Evolutionary conservation across 352 stramenopile genomes (phyloP).

Genomic region (Pythium brachiatum): DNA sequence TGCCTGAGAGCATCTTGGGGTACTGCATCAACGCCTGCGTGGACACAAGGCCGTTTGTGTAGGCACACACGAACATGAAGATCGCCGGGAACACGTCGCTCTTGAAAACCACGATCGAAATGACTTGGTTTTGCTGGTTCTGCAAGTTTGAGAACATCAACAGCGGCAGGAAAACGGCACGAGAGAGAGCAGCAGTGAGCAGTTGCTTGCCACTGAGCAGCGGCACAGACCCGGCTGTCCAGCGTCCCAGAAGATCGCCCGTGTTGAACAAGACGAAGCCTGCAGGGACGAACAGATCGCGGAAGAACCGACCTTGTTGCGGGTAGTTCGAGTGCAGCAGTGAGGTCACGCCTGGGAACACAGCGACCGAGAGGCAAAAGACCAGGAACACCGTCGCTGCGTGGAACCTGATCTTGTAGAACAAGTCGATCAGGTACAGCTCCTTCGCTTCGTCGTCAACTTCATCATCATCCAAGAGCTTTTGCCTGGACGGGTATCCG

Average conservation of each 20-base stretch:
- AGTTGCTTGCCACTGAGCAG: conserved; percentile 35
- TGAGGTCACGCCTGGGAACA: conserved; percentile 79
- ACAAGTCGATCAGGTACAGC: conserved; percentile 25
- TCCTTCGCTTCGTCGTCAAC: conserved; percentile 23
- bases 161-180: conserved; percentile 57
- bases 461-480: conserved; percentile 14
- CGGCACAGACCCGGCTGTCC: conserved; percentile 38
- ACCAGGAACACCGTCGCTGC: conserved; percentile 63
- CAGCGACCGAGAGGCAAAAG: conserved; percentile 69
- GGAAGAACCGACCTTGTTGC: conserved; percentile 42
- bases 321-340: conserved; percentile 58
- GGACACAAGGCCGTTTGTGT: conserved; percentile 71
- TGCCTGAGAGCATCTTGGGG: conserved; percentile 45
- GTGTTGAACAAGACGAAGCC: conserved; percentile 79
- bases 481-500: conserved; percentile 9
- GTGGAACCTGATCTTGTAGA: conserved; percentile 53
- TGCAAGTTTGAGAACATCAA: conserved; percentile 78
- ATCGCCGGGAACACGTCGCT: conserved; percentile 62
- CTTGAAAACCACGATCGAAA: conserved; percentile 71
- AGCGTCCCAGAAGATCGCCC: conserved; percentile 64
- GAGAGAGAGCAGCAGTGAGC: conserved; percentile 37
- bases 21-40: conserved; percentile 83
- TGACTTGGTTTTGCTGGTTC: conserved; percentile 59
- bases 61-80: conserved; percentile 54
- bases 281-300: conserved; percentile 72